Percentiles rank a stretch among this genome's conserved stretches.
These are phyloP conservation scores for Noccaea bulbosa DNA, from an alignment of 345 rosid genomes.

Conservation along the genomic window DNA sequence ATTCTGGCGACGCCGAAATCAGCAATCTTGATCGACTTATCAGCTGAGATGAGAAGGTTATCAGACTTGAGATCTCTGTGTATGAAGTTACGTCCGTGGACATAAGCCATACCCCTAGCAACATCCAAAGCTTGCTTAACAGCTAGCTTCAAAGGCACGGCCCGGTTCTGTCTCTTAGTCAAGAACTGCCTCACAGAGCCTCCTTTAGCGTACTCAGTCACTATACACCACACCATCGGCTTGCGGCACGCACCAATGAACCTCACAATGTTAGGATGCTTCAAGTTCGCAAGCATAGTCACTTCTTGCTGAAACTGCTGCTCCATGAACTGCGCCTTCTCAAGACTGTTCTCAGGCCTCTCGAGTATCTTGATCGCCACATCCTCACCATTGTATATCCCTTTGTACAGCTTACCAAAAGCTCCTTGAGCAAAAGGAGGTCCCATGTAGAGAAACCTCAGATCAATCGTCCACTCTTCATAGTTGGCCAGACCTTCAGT, in stretches of 20 bases:
- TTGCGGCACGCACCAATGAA: slow-evolving; percentile 50
- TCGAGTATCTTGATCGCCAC: slow-evolving; percentile 52
- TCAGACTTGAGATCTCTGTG: slow-evolving; percentile 58
- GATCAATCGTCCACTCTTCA: slow-evolving; percentile 64
- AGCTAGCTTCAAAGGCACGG: slow-evolving; percentile 52
- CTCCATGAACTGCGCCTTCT: slow-evolving; percentile 48
- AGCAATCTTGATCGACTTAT: slow-evolving; percentile 55
- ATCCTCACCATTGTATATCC: slow-evolving; percentile 48
- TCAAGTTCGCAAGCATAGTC: slow-evolving; percentile 44
- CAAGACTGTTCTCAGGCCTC: slow-evolving; percentile 42
- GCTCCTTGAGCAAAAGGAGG: slow-evolving; percentile 67
- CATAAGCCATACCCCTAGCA: slow-evolving; percentile 58
- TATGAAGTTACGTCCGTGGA: slow-evolving; percentile 51
- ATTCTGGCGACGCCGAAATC: slow-evolving; percentile 57
- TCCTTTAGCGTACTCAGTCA: slow-evolving; percentile 51
- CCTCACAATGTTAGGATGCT: slow-evolving; percentile 48
- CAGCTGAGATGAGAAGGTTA: slow-evolving; percentile 52
- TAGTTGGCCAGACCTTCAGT: slow-evolving; percentile 54
- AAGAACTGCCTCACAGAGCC: slow-evolving; percentile 50
- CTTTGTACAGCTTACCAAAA: slow-evolving; percentile 58
- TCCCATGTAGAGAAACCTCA: slow-evolving; percentile 58
- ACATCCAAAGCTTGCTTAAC: slow-evolving; percentile 55
- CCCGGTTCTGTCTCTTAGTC: slow-evolving; percentile 43
- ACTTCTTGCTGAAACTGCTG: slow-evolving; percentile 53
- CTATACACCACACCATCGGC: slow-evolving; percentile 51